phyloP scores from a whole-genome alignment of 306 rosid species.

The Sicyos edulis region DNA sequence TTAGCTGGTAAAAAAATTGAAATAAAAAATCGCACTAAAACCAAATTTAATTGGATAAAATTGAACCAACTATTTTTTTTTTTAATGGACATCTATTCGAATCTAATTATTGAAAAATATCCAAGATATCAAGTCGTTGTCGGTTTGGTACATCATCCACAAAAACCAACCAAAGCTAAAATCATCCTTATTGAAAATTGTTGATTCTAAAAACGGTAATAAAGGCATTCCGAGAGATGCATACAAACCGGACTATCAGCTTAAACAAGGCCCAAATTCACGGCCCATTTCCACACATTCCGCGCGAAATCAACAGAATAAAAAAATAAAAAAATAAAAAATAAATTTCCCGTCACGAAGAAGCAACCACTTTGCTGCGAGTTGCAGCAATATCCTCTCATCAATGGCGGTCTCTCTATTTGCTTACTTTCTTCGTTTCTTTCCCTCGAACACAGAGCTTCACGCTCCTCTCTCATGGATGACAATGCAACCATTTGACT shows the following conservation, averaged over 20 bases:
- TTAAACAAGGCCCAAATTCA: neutral
- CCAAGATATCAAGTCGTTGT: too few species aligned
- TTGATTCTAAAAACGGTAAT: too few species aligned
- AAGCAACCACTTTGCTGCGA: slow-evolving; percentile 19
- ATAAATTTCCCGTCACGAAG: neutral
- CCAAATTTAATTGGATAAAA: too few species aligned
- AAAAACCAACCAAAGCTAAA: too few species aligned
- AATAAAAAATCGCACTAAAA: too few species aligned
- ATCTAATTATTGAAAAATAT: too few species aligned
- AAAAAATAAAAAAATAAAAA: neutral
- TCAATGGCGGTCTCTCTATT: slow-evolving; percentile 5
- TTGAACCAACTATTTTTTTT: too few species aligned
- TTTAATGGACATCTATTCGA: too few species aligned
- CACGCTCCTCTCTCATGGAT: neutral
- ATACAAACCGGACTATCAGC: neutral
- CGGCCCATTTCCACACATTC: slow-evolving; percentile 11
- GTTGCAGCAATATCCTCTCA: slow-evolving; percentile 14
- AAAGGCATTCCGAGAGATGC: neutral
- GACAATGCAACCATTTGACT: slow-evolving; percentile 37
- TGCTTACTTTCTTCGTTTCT: neutral
- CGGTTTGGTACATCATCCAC: too few species aligned
- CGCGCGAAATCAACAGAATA: neutral
- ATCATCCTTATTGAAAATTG: too few species aligned
- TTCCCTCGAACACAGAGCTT: slow-evolving; percentile 26
- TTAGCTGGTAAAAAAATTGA: too few species aligned